Base-by-base conservation (phyloP, 2,329 filamentous ascomycete genomes). In the Colletotrichum sidae region DNA sequence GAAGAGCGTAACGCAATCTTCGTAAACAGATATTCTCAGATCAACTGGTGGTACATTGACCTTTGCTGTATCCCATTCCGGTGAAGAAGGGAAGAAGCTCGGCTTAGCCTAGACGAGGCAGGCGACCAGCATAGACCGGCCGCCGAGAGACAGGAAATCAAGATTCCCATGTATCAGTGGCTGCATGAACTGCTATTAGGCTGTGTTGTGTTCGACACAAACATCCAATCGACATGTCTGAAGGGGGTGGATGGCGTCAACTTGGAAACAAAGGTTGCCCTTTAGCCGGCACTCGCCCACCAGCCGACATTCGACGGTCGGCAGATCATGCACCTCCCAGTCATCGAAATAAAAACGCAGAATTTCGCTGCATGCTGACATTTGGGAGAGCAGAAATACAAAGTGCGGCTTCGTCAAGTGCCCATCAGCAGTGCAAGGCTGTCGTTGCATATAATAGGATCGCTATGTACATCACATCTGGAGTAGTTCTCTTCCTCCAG, bases 391-490 rank as follows among this genome's bases (percentile, higher is more conserved):
- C 46, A 7, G 25, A 49, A 13, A 12, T 33, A 5, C 10, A 13
- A 49, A 17, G n/a, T 37, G 38, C 13, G 8, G 25, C 8, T 11
- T 53, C 45, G 8, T 34, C 17, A 34, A 44, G 12, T 47, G 33
- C 38, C 61, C 61, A 44, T 64, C 15, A 54, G 60, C 49, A 37
- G 42, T 8, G n/a, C 44, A 13, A 42, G 13, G 44, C 49, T 25
- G 45, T 47, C 62, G 45, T 34, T 61, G 41, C 52, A 46, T 57
- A 42, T 57, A n/a, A 51, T n/a, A 42, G 42, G 38, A 35, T 44
- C 45, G 41, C 38, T 57, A 63, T 56, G 52, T 52, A 63, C 42
- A 33, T 56, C 46, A 52, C 56, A 46, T 25, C 38, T 42, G 39
- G 8, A 44, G 47, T 39, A 33, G 47, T 47, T 6, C 38, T 15